Evolutionary conservation across 1,284 basidiomycete species (phyloP), one percentile per base, ranked within the genome.

Genomic region (Apiotrichum laibachii): DNA sequence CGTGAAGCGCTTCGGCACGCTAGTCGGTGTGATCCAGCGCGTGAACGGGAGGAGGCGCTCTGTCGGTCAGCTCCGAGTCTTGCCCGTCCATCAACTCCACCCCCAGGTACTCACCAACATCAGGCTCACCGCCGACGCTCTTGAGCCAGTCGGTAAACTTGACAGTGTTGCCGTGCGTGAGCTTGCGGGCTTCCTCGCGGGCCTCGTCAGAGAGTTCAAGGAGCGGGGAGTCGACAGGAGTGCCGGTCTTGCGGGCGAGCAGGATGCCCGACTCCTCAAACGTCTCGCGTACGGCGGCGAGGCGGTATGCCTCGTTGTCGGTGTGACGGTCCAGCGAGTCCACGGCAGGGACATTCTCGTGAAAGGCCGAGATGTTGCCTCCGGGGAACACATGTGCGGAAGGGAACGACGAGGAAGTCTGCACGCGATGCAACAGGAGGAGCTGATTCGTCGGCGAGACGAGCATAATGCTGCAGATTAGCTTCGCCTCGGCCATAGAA

Each of bases 181-280:
- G n/a, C 58, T 55, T 60, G 11, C 61, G 49, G 5, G 52, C 61
- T 21, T 48, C 58, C 52, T 50, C 58, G 21, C 45, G 42, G 45
- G 49, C 49, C 4, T 12, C 31, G 0, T 19, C 45, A 5, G 55
- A 16, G n/a, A 59, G 53, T 13, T 59, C 43, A 16, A 63, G 48
- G 7, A 60, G 53, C n/a, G 21, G 22, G 22, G 37, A 16, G 7
- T 33, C 56, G 18, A 34, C 46, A 9, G 35, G 22, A 12, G 46
- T 22, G 16, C 16, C 21, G 9, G 34, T 43, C 42, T 42, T 33
- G n/a, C 48, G 54, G 19, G 61, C 61, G 7, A 63, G 52, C 19
- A 63, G 53, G 42, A 63, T 63, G 26, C 61, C 61, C 26, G 55
- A 57, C 50, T 63, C 61, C 50, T 63, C 61, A 37, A 60, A 63